Base-by-base conservation (phyloP, 306 rosid species). In the Rosa rugosa region DNA sequence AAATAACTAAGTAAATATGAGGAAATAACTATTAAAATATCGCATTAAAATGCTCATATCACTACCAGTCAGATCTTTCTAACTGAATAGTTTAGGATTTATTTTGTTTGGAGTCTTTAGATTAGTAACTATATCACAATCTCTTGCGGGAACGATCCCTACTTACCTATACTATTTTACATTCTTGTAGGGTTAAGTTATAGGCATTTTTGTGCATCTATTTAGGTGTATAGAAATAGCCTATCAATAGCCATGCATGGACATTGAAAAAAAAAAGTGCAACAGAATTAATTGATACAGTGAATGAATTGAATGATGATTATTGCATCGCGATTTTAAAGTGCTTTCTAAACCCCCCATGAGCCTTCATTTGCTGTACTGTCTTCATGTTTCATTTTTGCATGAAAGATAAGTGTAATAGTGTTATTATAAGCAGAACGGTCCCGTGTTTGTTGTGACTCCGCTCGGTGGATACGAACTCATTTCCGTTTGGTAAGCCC, bases 401-500 rank as follows among this genome's bases (percentile, higher is more conserved):
- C 25, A 20, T 54, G 11, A 11, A 6, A 54, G 25, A 54, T 54
- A 20, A 56, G 31, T n/a, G 27, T 20, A 8, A n/a, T n/a, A 22
- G 13, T 57, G 63, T 57, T 57, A 22, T 57, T n/a, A 8, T 57
- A 22, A 22, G 31, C 12, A 10, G 14, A 57, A 31, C 2, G 1
- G 14, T 27, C 4, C 10, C 5, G 3, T 57, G 31, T 3, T n/a
- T 0, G 8, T 8, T 54, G 62, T 22, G 63, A n/a, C 63, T 57
- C 4, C 31, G 22, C 88, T 88, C 4, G 85, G 89, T 13, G 73
- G 69, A 72, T 79, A 79, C 70, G 74, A 3, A 62, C 78, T 71
- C 75, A 22, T 66, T 69, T 73, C 36, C 82, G 38, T 51, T 69
- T 57, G 46, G 90, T 88, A 76, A 79, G 88, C 23, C 63, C 31